A percentile compares a stretch with the other conserved stretches of the same genome.
These are phyloP conservation scores for Candida chauliodis DNA, from an alignment of 805 yeast species.

Conservation along the genomic window DNA sequence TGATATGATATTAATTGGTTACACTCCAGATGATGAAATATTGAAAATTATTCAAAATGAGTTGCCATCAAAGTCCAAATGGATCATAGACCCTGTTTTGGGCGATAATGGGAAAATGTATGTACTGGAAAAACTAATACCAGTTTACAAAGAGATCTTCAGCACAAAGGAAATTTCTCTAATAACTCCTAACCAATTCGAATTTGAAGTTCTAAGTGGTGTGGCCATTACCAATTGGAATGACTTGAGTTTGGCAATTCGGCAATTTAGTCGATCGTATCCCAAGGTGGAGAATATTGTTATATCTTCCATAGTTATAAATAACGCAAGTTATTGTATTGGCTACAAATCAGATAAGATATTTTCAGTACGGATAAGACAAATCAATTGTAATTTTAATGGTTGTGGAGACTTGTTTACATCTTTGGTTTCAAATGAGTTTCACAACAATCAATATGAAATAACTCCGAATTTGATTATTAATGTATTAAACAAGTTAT, in stretches of 20 bases:
- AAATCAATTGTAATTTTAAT: conserved; percentile 58
- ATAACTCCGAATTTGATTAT: conserved; percentile 25
- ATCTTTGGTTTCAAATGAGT: conserved; percentile 54
- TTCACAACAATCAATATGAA: conserved; percentile 22
- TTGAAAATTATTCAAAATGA: conserved; percentile 46
- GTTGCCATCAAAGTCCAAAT: conserved; percentile 31
- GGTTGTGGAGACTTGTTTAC: conserved; percentile 77
- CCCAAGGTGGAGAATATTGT: conserved; percentile 47
- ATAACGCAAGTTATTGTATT: conserved; percentile 33
- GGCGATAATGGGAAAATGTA: conserved; percentile 88
- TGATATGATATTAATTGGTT: conserved; percentile 74
- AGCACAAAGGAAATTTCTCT: conserved; percentile 41
- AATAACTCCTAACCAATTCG: conserved; percentile 74
- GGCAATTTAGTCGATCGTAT: conserved; percentile 40
- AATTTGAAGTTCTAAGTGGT: conserved; percentile 58
- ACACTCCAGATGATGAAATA: conserved; percentile 61
- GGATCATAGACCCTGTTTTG: conserved; percentile 86
- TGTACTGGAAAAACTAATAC: conserved; percentile 57
- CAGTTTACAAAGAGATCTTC: conserved; percentile 49
- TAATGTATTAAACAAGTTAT: conserved; percentile 23
- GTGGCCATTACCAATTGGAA: conserved; percentile 35
- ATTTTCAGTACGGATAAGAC: conserved; percentile 40
- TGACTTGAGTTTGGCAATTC: conserved; percentile 37
- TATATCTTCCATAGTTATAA: conserved; percentile 52
- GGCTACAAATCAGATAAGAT: conserved; percentile 26